Evolutionary conservation across 495 filamentous ascomycete genomes (phyloP), one percentile per base, ranked within the genome.

Genomic region (Rhypophila decipiens): DNA sequence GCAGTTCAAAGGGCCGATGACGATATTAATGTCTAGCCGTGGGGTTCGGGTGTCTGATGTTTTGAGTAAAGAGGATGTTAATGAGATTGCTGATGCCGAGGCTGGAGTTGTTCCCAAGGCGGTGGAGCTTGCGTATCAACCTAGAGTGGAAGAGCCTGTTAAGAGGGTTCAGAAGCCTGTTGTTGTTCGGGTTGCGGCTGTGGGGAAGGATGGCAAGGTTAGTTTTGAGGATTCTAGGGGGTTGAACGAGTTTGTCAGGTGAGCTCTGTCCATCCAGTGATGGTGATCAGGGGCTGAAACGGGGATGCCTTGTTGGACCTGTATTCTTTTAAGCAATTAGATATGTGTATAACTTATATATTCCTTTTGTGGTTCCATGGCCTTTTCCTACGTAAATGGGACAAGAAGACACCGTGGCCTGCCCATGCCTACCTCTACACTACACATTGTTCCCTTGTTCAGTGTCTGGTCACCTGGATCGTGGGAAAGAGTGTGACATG

Each of bases 1-100:
- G 19, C 83, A 86, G 55, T 96, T 98, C 57, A 75, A 83, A 20
- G 93, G 93, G 0, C 93, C 93, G 18, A 79, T 76, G 2, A 95
- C 84, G 3, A 74, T 98, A 27, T 72, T 97, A 19, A 66, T 98
- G 56, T 93, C 95, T 56, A 89, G 87, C 20, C 81, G 90, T 17
- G 87, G 82, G 5, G 75, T 85, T 9, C 69, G 84, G 1, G 66
- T 95, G 17, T 78, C 79, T 38, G 93, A 98, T 56, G 77, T 87
- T 5, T 65, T 98, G 42, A 84, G 79, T 15, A 69, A 69, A 10
- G 75, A 78, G 13, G 86, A 97, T 45, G 78, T 95, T 45, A 88
- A 90, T 49, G 93, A 96, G 67, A 79, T 95, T 24, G 91, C 93
- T 0, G 82, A 86, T 50, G 65, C 81, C 1, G 79, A 89, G 36